Evolutionary conservation across 345 rosid genomes (phyloP).

Genomic region (Eucalyptus regnans): DNA sequence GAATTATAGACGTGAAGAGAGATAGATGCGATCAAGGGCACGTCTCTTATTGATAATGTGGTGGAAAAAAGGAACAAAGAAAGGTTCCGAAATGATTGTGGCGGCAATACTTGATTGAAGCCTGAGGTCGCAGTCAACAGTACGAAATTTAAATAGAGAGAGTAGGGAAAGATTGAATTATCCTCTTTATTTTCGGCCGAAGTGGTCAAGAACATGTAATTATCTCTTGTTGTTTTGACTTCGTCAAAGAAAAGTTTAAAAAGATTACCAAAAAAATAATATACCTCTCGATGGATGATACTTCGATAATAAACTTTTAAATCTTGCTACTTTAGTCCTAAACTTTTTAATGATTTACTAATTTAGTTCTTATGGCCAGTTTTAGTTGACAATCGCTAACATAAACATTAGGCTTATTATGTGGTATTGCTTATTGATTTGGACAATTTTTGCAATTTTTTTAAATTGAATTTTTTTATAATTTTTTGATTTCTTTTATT

Average conservation of each 20-base stretch:
- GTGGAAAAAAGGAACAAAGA: not conserved
- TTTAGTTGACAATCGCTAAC: fast-evolving
- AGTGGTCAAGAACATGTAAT: not conserved
- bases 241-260: not conserved
- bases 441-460: not conserved
- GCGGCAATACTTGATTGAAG: not conserved
- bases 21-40: not conserved
- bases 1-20: not conserved
- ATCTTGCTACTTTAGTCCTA: not conserved
- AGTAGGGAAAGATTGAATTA: not conserved
- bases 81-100: not conserved
- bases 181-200: not conserved
- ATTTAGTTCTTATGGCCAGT: no score
- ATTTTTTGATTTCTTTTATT: no score
- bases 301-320: not conserved
- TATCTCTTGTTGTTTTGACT: not conserved
- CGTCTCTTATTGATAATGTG: not conserved
- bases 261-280: not conserved
- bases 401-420: no score
- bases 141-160: not conserved
- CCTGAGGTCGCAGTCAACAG: not conserved
- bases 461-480: no score
- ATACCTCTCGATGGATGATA: no score
- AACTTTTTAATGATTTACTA: no score
- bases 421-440: fast-evolving